A percentile compares a stretch with the other conserved stretches of the same genome.
Evolutionary conservation across 805 yeast genomes (phyloP).

Genomic region (Candida bentonensis): DNA sequence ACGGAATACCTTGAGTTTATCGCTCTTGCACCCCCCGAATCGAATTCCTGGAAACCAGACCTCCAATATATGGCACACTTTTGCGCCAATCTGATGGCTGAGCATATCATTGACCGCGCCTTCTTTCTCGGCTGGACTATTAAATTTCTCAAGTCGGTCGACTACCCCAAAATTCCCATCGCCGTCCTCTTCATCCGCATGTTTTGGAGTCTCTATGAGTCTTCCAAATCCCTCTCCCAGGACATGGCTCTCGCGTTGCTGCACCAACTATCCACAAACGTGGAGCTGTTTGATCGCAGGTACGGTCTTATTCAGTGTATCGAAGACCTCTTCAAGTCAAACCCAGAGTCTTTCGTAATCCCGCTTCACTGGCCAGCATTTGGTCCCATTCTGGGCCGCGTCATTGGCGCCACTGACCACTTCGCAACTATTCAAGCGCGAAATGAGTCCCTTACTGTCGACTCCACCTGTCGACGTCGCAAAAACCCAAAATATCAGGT

Average conservation of each 20-base stretch:
- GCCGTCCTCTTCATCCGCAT: constrained; percentile 41
- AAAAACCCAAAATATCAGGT: neutral
- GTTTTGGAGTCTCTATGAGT: constrained; percentile 58
- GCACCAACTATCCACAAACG: constrained; percentile 16
- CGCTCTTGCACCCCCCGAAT: constrained; percentile 21
- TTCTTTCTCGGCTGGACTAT: constrained; percentile 52
- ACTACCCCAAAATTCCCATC: constrained; percentile 30
- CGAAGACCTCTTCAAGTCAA: constrained; percentile 11
- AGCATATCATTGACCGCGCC: constrained; percentile 48
- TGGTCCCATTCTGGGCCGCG: constrained; percentile 13
- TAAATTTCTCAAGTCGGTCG: constrained; percentile 31
- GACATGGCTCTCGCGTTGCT: constrained; percentile 51
- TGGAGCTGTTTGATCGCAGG: constrained; percentile 15
- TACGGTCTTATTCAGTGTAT: constrained; percentile 11
- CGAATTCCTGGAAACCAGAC: constrained; percentile 30
- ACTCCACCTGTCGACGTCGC: constrained; percentile 2
- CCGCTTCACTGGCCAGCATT: constrained; percentile 19
- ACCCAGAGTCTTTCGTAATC: constrained; percentile 20
- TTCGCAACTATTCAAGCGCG: constrained; percentile 10
- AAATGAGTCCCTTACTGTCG: constrained; percentile 13
- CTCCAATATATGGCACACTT: constrained; percentile 49
- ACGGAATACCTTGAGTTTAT: constrained; percentile 42
- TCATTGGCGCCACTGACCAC: constrained; percentile 5
- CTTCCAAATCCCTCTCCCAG: constrained; percentile 43
- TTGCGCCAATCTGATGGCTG: constrained; percentile 51